Base-by-base conservation (phyloP, 805 yeast genomes). In the Starmerella lactis-condensi region DNA sequence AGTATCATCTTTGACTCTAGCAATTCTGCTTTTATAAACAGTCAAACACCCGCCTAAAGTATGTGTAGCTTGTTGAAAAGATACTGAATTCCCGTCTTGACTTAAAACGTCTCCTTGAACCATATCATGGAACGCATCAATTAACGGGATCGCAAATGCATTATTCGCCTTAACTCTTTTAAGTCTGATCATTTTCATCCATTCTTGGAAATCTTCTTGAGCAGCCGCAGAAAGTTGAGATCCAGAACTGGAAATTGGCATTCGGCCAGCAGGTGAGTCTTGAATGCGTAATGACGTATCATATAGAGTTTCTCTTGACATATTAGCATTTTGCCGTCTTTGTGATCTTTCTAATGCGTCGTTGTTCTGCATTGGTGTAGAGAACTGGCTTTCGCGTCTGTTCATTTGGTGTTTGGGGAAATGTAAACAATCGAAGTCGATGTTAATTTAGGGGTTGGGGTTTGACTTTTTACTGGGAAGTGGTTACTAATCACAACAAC, bases 21-120 rank as follows among this genome's bases (percentile, higher is more conserved):
- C 95, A 15, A 85, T 82, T 44, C 96, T 66, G 11, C 91, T 76
- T 9, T 83, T 69, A 50, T 85, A 85, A 32, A 85, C 79, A 56
- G 82, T 82, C 21, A 83, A 85, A 59, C 95, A 83, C 1, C 95
- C 95, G 46, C 83, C 95, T 15, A 85, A 58, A 1, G 95, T 79
- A 3, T 91, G 81, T 1, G 89, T 71, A 0, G 95, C 96, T 42
- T 73, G 69, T 50, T 79, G 93, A 51, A 85, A 83, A 45, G 83
- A 77, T 24, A 70, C 64, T 34, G 75, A 81, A 4, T 81, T 75
- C 32, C 75, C 91, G 42, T 68, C 65, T 28, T 78, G 60, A 20
- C 31, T 29, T 22, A 38, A 16, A 5, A 21, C 26, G 4, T 31
- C 34, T 2, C 39, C 45, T 5, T 23, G 28, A 18, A 79, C 65